Conservation (phyloP, 2,329 filamentous ascomycete species). For the Talaromyces piceae region DNA sequence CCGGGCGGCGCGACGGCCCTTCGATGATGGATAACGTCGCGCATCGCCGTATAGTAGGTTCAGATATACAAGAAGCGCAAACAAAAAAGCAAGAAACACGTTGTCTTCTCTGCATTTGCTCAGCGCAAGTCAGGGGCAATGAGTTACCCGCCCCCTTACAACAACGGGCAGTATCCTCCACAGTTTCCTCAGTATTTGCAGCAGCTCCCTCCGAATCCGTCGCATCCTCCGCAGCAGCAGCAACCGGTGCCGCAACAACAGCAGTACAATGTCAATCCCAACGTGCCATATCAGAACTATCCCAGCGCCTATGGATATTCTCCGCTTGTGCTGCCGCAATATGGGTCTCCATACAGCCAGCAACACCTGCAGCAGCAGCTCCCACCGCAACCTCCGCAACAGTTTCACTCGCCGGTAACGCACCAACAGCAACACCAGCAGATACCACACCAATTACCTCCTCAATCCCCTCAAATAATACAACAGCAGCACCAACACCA, state of each 20-base stretch:
- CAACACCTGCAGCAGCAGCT: constrained; percentile 12
- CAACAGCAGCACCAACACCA: constrained; percentile 18
- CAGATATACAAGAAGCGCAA: too few species aligned
- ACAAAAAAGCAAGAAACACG: too few species aligned
- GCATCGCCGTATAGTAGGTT: too few species aligned
- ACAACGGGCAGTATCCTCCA: constrained; percentile 18
- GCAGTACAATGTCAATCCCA: constrained; percentile 27
- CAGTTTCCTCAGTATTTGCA: constrained; percentile 32
- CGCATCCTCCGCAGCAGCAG: constrained; percentile 14
- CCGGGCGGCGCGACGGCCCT: constrained; percentile 13
- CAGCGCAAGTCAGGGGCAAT: constrained; percentile 24
- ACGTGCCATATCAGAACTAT: constrained; percentile 27
- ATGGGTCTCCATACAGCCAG: constrained; percentile 25
- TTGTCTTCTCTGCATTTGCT: neutral
- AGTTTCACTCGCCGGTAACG: constrained; percentile 17
- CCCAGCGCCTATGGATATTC: constrained; percentile 29
- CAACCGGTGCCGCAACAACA: constrained; percentile 17
- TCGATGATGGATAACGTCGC: neutral
- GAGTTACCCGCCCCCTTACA: constrained; percentile 35
- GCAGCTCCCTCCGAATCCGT: constrained; percentile 25
- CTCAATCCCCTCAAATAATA: constrained; percentile 22
- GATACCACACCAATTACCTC: constrained; percentile 13
- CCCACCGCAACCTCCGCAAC: constrained; percentile 15
- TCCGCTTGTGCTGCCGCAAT: constrained; percentile 26
- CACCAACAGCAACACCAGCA: constrained; percentile 15